phyloP scores from a whole-genome alignment of 257 asterid species.

The Penstemon eatonii region DNA sequence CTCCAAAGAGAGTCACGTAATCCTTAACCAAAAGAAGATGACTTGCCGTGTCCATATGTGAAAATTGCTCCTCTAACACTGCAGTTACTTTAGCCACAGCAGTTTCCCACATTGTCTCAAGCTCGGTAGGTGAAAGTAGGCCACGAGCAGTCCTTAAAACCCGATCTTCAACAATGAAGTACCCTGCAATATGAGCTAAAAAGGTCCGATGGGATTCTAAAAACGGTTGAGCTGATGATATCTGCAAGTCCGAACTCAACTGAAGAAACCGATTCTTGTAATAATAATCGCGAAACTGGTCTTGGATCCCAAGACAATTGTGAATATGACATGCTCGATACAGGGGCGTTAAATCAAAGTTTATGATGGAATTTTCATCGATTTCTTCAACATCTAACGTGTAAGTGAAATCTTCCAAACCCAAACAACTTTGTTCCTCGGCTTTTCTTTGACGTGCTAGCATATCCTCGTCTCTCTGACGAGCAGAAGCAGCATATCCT shows the following conservation, averaged over 20 bases:
- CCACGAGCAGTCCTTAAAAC: constrained; percentile 90
- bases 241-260: constrained; percentile 82
- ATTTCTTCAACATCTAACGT: constrained; percentile 84
- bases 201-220: constrained; percentile 74
- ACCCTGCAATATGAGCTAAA: constrained; percentile 82
- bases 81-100: constrained; percentile 68
- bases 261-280: constrained; percentile 73
- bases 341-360: constrained; percentile 90
- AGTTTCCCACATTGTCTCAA: constrained; percentile 92
- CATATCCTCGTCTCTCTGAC: constrained; percentile 95
- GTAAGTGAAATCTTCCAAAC: constrained; percentile 75
- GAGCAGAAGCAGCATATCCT: constrained; percentile 78
- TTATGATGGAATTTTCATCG: constrained; percentile 66
- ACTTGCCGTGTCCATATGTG: constrained; percentile 73
- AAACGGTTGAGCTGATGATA: constrained; percentile 69
- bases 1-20: constrained; percentile 89
- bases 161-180: constrained; percentile 85
- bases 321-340: constrained; percentile 90
- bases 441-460: constrained; percentile 90
- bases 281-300: constrained; percentile 76
- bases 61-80: constrained; percentile 69
- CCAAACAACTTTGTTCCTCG: constrained; percentile 81
- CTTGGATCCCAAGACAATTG: constrained; percentile 70
- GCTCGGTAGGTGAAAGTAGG: constrained; percentile 63
- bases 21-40: constrained; percentile 88